phyloP scores from a whole-genome alignment of 2,329 filamentous ascomycete genomes.

The Fusarium verrucosum region DNA sequence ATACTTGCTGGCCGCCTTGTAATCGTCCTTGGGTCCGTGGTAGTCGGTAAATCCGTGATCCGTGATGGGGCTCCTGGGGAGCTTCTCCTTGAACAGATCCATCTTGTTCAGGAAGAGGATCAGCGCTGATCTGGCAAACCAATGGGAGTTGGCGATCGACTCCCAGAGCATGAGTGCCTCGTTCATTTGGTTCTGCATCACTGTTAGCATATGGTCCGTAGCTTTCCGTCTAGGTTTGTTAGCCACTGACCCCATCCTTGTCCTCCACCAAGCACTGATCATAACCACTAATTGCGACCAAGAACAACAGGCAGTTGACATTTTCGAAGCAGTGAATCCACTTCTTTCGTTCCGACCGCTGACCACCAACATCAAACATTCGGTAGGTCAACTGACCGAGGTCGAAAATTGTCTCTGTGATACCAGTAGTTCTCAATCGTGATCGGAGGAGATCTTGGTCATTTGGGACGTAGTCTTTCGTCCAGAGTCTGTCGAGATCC shows the following conservation, averaged over 20 bases:
- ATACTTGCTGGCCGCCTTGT: constrained; percentile 79
- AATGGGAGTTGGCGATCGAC: constrained; percentile 85
- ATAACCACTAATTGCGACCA: constrained; percentile 95
- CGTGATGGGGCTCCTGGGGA: constrained; percentile 74
- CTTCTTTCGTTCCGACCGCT: constrained; percentile 93
- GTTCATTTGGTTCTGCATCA: constrained; percentile 85
- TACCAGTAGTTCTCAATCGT: constrained; percentile 89
- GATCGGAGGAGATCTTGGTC: constrained; percentile 96
- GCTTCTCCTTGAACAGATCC: constrained; percentile 83
- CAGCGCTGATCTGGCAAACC: constrained; percentile 83
- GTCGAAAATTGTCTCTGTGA: constrained; percentile 94
- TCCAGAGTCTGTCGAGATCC: constrained; percentile 79
- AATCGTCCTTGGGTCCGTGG: constrained; percentile 74
- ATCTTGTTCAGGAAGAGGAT: constrained; percentile 91
- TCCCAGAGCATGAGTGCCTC: constrained; percentile 89
- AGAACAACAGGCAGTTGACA: constrained; percentile 89
- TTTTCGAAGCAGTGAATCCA: constrained; percentile 98
- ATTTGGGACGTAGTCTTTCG: constrained; percentile 82
- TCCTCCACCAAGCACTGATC: constrained; percentile 97
- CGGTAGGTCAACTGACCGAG: constrained; percentile 91
- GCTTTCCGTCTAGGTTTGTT: not conserved
- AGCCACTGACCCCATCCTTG: constrained; percentile 83
- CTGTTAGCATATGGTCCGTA: constrained; percentile 17
- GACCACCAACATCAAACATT: constrained; percentile 96
- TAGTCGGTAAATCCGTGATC: constrained; percentile 83